A percentile compares a stretch with the other conserved stretches of the same genome.
Conservation (phyloP, 2,329 filamentous ascomycete genomes). For the Ophiobolus disseminans region DNA sequence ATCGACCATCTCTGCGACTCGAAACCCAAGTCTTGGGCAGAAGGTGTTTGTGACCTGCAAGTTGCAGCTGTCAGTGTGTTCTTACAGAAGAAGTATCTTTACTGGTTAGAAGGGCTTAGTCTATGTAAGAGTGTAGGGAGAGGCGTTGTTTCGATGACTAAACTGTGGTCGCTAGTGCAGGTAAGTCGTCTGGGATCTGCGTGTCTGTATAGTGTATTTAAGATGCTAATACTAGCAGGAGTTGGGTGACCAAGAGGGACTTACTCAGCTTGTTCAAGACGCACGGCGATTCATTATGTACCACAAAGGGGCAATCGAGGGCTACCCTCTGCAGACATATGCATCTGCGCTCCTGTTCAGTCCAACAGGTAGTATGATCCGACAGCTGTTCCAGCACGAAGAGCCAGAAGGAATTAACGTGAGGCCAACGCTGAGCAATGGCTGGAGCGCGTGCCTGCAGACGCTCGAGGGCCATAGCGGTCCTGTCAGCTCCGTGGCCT, state of each 20-base stretch:
- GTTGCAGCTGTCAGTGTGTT: constrained; percentile 8
- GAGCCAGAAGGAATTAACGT: constrained; percentile 20
- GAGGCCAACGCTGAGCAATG: constrained; percentile 11
- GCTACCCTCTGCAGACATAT: constrained; percentile 32
- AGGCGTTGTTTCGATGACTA: constrained; percentile 13
- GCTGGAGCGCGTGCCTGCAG: constrained; percentile 21
- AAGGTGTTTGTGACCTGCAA: constrained; percentile 1
- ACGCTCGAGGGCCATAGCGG: constrained; percentile 31
- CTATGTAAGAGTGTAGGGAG: constrained; percentile 10
- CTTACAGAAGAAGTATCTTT: constrained; percentile 11
- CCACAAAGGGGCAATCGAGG: constrained; percentile 25
- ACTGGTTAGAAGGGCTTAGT: constrained; percentile 14
- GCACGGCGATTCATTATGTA: constrained; percentile 31
- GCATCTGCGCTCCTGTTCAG: constrained; percentile 31
- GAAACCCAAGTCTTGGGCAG: constrained; percentile 5
- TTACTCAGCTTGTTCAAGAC: constrained; percentile 18
- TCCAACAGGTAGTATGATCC: constrained; percentile 21
- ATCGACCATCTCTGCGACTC: constrained; percentile 39
- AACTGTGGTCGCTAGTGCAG: constrained; percentile 5
- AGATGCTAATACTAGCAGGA: constrained; percentile 4
- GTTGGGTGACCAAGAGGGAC: not conserved
- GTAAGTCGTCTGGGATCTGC: not conserved
- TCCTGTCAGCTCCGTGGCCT: constrained; percentile 22
- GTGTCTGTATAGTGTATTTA: not conserved
- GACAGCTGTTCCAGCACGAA: constrained; percentile 20